Evolutionary conservation across 1,139 yeast species (phyloP).

Genomic region (Candida tropicalis): DNA sequence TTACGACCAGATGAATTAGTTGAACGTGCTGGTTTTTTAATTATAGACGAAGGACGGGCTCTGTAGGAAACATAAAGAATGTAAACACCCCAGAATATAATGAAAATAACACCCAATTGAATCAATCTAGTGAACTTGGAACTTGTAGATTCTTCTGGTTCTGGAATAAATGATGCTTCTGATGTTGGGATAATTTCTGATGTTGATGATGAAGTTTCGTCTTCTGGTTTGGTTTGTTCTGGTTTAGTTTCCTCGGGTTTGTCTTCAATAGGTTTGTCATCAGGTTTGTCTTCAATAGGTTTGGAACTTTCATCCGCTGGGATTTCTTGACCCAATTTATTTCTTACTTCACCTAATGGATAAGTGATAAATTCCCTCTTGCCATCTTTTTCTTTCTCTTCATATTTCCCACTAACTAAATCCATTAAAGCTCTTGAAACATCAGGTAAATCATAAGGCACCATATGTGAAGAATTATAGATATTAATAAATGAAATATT

Average conservation of each 20-base stretch:
- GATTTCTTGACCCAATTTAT: conserved; percentile 13
- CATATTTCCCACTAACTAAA: conserved; percentile 40
- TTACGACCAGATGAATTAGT: conserved; percentile 37
- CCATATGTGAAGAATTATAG: conserved; percentile 88
- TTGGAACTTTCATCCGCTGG: conserved; percentile 9
- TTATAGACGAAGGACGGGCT: conserved; percentile 47
- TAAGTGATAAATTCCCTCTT: conserved; percentile 28
- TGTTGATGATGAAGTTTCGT: conserved; percentile 5
- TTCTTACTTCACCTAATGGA: conserved; percentile 31
- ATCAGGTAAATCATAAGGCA: conserved; percentile 80
- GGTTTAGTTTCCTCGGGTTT: conserved; percentile 1
- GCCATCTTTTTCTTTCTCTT: conserved; percentile 20
- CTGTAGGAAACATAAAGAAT: conserved; percentile 39
- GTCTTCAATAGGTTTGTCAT: conserved; percentile 1
- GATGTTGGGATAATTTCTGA: conserved; percentile 4
- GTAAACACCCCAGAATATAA: conserved; percentile 48
- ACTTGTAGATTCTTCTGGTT: conserved; percentile 19
- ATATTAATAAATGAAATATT: conserved; percentile 79
- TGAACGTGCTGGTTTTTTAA: conserved; percentile 27
- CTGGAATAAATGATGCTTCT: conserved; percentile 8
- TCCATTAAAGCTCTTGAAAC: conserved; percentile 72
- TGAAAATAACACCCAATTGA: conserved; percentile 42
- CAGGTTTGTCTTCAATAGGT: conserved; percentile 4
- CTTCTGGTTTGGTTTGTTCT: conserved; percentile 7
- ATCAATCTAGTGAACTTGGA: conserved; percentile 42